Percentiles rank a stretch among this genome's conserved stretches.
phyloP scores from a whole-genome alignment of 2,329 filamentous ascomycete species.

The Beauveria australis region DNA sequence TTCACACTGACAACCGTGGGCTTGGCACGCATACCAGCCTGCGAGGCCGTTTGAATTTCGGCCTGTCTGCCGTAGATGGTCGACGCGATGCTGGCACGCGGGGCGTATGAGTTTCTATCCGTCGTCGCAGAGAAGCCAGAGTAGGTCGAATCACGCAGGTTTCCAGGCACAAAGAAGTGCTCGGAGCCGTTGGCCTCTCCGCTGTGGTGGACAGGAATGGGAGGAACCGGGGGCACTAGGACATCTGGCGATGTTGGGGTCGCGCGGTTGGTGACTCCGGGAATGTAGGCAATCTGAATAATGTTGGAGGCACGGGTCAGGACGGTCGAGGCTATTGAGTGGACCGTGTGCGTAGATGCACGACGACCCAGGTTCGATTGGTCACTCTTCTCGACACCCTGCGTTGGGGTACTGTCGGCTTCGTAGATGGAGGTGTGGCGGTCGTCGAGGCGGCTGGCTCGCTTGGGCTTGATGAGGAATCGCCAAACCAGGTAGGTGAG shows the following conservation, averaged over 20 bases:
- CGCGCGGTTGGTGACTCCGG: constrained; percentile 88
- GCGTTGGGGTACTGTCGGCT: constrained; percentile 41
- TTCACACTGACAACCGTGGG: constrained; percentile 92
- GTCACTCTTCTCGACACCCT: constrained; percentile 39
- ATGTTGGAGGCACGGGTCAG: constrained; percentile 95
- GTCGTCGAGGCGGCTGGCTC: constrained; percentile 41
- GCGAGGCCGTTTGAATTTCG: constrained; percentile 71
- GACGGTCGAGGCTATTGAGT: constrained; percentile 90
- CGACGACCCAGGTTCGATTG: constrained; percentile 40
- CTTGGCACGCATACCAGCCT: constrained; percentile 79
- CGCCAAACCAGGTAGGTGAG: constrained; percentile 77
- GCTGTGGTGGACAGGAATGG: constrained; percentile 53
- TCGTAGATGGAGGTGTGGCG: constrained; percentile 42
- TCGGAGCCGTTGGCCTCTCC: constrained; percentile 63
- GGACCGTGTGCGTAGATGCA: constrained; percentile 74
- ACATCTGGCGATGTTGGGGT: constrained; percentile 72
- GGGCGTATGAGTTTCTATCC: constrained; percentile 51
- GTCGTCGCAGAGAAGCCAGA: constrained; percentile 62
- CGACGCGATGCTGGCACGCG: constrained; percentile 72
- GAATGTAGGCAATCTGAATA: constrained; percentile 98
- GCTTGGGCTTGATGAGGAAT: constrained; percentile 75
- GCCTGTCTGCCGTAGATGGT: constrained; percentile 92
- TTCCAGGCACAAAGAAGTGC: constrained; percentile 87
- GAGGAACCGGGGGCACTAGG: constrained; percentile 85
- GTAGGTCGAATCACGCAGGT: constrained; percentile 85